Base-by-base conservation (phyloP, 2,329 filamentous ascomycete genomes). In the Mycosphaerelloides madeirae region DNA sequence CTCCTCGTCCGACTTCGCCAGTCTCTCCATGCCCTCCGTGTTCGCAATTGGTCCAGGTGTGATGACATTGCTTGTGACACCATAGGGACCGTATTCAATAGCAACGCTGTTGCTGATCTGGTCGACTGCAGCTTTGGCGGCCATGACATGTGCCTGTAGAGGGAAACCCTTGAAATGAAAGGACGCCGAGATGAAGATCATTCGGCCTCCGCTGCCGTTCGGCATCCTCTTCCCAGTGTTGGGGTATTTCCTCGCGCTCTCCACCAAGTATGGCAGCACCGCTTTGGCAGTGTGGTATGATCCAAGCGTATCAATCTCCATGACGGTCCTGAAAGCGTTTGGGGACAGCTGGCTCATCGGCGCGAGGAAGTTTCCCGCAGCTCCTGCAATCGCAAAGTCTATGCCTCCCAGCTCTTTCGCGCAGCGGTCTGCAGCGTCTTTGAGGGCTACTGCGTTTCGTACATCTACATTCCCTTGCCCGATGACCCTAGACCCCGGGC, bases 281-380 rank as follows among this genome's bases (percentile, higher is more conserved):
- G 91, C 89, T 70, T 97, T 97, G 61, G 95, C 76, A 2, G 89
- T 95, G 72, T 97, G 95, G 71, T 86, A 98, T 13, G 87, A 94
- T 25, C 93, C 93, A 29, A 97, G 68, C 2, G 95, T 84, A 64
- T 97, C 93, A 61, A 98, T 98, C 50, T 97, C 93, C 59, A 97
- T 91, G 54, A 98, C 93, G 0, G 87, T 77, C 67, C 90, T 94
- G 80, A 98, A 95, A 3, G 87, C 93, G 63, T 97, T 97, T 46
- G 85, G 70, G 31, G 81, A 88, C 38, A 97, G 78, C 50, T 84
- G 84, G 31, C 84, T 78, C 48, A 97, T 84, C 3, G 91, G 85
- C 0, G 88, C 85, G 16, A 98, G 76, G 67, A 97, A 98, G 68
- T 98, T 98, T 47, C 93, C 93, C 14, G 93, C 93, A 12, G 93